These are phyloP conservation scores for Trifolium subterraneum DNA, from an alignment of 306 rosid species.

Conservation along the genomic window DNA sequence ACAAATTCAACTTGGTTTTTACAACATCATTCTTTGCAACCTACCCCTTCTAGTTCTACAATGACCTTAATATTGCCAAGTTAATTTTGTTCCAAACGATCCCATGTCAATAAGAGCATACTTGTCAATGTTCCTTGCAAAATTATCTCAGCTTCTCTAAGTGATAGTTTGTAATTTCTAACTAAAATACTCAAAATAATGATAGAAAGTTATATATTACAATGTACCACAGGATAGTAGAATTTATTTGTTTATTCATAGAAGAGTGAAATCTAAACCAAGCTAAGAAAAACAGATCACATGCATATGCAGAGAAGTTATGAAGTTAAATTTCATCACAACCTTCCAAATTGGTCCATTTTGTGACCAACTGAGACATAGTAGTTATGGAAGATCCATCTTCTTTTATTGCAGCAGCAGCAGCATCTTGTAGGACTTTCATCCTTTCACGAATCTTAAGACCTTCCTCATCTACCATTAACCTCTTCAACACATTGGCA, in stretches of 20 bases:
- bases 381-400: slow-evolving; percentile 45
- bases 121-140: neutral
- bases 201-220: neutral
- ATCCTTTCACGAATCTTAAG: slow-evolving; percentile 21
- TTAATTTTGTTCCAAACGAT: neutral
- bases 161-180: neutral
- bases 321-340: neutral
- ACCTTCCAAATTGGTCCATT: slow-evolving; percentile 21
- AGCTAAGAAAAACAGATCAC: neutral
- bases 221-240: neutral
- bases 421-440: slow-evolving; percentile 25
- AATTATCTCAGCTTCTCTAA: neutral
- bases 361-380: slow-evolving; percentile 38
- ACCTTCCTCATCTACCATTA: slow-evolving; percentile 30
- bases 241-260: neutral
- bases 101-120: neutral
- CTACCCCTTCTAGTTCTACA: neutral
- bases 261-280: neutral
- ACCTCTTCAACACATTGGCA: slow-evolving; percentile 11
- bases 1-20: neutral
- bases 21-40: neutral
- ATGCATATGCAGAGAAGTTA: neutral
- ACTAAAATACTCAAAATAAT: neutral
- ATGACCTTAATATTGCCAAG: neutral
- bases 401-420: slow-evolving; percentile 1